Conservation (phyloP, 176 grass and related monocot species). For the Bromus sterilis region DNA sequence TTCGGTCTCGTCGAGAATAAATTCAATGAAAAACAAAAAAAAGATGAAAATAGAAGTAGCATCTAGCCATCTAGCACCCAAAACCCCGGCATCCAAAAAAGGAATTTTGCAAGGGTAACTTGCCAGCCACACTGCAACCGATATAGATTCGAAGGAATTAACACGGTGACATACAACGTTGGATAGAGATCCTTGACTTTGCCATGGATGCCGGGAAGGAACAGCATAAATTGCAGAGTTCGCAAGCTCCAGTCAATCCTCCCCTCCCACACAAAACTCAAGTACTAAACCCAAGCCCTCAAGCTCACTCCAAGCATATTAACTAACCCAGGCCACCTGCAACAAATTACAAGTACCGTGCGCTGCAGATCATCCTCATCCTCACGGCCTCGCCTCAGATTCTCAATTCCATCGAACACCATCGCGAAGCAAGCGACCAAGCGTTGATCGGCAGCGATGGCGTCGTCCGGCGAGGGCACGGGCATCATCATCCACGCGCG, state of each 20-base stretch:
- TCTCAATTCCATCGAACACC: neutral
- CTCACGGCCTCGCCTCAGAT: neutral
- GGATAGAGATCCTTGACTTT: constrained; percentile 7
- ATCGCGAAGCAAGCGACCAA: neutral
- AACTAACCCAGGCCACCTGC: neutral
- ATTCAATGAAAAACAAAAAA: neutral
- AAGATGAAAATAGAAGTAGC: neutral
- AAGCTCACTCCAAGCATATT: constrained; percentile 34
- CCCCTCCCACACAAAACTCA: neutral
- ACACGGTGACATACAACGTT: neutral
- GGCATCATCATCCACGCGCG: constrained; percentile 9
- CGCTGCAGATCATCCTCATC: neutral
- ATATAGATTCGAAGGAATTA: neutral
- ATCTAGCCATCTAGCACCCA: neutral
- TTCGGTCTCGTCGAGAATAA: neutral
- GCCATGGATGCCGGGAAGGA: neutral
- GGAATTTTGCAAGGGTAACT: neutral
- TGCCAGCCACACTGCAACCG: neutral
- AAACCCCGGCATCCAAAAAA: neutral
- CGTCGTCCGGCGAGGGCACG: neutral
- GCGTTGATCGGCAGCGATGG: neutral
- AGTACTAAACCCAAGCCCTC: constrained; percentile 4
- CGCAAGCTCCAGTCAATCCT: constrained; percentile 25
- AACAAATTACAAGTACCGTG: neutral
- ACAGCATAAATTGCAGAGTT: neutral